Percentiles rank a stretch among this genome's conserved stretches.
phyloP scores from a whole-genome alignment of 352 stramenopile genomes.

The Pythium phragmiticola region DNA sequence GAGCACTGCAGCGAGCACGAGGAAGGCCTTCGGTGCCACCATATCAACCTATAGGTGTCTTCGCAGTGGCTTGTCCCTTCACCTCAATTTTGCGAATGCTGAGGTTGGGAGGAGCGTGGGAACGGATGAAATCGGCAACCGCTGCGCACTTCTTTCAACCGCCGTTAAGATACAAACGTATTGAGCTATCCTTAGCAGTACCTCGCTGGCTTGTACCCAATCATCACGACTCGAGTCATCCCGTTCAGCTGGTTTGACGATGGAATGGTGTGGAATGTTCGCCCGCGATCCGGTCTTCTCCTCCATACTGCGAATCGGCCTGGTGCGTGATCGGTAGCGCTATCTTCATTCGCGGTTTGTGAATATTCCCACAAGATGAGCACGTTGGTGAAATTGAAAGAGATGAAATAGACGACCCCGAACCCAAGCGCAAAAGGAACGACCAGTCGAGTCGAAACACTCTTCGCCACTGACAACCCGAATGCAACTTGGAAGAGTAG shows the following conservation, averaged over 20 bases:
- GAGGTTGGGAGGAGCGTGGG: background rate
- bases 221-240: slow-evolving; percentile 26
- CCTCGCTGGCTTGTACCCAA: slow-evolving; percentile 24
- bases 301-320: background rate
- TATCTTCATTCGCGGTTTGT: slow-evolving; percentile 4
- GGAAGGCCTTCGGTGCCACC: background rate
- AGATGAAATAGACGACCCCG: slow-evolving; percentile 38
- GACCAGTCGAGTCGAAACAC: slow-evolving; percentile 30
- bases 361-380: slow-evolving; percentile 46
- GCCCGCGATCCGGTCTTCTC: slow-evolving; percentile 4
- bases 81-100: background rate
- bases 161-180: background rate
- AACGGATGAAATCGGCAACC: background rate
- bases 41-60: slow-evolving; percentile 1
- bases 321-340: background rate
- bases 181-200: slow-evolving; percentile 19
- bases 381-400: slow-evolving; percentile 63
- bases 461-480: slow-evolving; percentile 28
- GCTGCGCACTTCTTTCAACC: background rate
- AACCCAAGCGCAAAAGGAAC: slow-evolving; percentile 36
- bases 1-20: background rate
- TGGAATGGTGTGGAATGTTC: slow-evolving; percentile 22
- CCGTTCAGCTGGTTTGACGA: slow-evolving; percentile 15
- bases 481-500: slow-evolving; percentile 42
- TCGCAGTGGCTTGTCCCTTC: background rate